phyloP scores from a whole-genome alignment of 2,329 filamentous ascomycete species.

The Colletotrichum abscissum region DNA sequence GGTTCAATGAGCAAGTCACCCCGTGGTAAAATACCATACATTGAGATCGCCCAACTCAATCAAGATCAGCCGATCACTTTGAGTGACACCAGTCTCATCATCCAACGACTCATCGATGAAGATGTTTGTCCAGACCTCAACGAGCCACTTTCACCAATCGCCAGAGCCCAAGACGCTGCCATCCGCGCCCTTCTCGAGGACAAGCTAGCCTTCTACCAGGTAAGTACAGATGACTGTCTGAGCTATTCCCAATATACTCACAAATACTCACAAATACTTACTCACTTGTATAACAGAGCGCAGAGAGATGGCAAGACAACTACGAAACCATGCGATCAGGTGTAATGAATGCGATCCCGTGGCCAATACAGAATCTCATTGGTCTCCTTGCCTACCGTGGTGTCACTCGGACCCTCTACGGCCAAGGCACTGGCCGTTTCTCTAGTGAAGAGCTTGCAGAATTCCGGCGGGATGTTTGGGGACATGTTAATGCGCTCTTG shows the following conservation, averaged over 20 bases:
- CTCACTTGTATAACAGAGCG: constrained; percentile 44
- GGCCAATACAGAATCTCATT: constrained; percentile 61
- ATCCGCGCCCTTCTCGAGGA: constrained; percentile 69
- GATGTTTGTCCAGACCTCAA: constrained; percentile 62
- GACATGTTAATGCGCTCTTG: constrained; percentile 58
- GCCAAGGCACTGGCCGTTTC: constrained; percentile 67
- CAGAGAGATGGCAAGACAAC: constrained; percentile 70
- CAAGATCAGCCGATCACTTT: constrained; percentile 40
- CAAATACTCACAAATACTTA: neutral
- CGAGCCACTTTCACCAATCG: constrained; percentile 46
- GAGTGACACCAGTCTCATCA: constrained; percentile 68
- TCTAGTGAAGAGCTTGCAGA: constrained; percentile 58
- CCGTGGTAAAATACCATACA: constrained; percentile 70
- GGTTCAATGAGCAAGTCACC: constrained; percentile 61
- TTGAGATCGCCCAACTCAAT: constrained; percentile 46
- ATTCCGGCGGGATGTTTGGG: constrained; percentile 65
- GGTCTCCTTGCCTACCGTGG: constrained; percentile 61
- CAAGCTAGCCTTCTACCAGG: constrained; percentile 65
- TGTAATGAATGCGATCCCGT: constrained; percentile 60
- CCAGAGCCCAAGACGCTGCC: constrained; percentile 61
- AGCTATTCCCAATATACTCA: neutral
- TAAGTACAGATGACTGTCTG: neutral
- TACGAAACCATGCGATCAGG: constrained; percentile 68
- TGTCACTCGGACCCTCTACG: constrained; percentile 57
- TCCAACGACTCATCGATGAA: constrained; percentile 53